These are phyloP conservation scores for Saturnispora zaruensis DNA, from an alignment of 805 yeast species.

Conservation along the genomic window DNA sequence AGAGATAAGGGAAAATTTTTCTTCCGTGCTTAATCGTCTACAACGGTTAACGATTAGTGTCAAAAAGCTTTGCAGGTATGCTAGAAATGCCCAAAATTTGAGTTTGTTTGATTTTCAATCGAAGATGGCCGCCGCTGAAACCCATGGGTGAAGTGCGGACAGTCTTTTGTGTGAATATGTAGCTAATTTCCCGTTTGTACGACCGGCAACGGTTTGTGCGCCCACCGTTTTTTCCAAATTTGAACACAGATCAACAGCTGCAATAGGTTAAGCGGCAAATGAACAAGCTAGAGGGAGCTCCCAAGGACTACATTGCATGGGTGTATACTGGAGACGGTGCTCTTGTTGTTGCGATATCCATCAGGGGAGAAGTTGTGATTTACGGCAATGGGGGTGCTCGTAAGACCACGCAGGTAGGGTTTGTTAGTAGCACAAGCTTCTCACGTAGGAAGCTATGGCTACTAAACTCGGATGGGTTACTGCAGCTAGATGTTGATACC, in stretches of 20 bases:
- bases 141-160: not conserved
- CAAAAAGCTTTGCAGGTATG: not conserved
- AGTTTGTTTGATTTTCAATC: too few species aligned
- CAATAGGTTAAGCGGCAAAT: not conserved
- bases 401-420: not conserved
- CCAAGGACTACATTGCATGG: constrained; percentile 5
- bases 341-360: not conserved
- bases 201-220: not conserved
- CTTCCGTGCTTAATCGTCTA: not conserved
- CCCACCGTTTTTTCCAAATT: not conserved
- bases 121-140: not conserved
- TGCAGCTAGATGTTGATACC: not conserved
- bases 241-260: not conserved
- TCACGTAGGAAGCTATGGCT: not conserved
- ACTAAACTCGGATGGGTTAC: not conserved
- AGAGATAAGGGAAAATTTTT: not conserved
- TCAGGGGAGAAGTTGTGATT: constrained; percentile 4
- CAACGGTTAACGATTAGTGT: not conserved
- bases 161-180: not conserved
- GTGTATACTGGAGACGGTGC: not conserved
- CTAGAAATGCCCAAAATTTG: not conserved
- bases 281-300: constrained; percentile 5
- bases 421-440: not conserved
- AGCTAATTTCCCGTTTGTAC: not conserved
- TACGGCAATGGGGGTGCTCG: not conserved